A percentile compares a stretch with the other conserved stretches of the same genome.
Evolutionary conservation across 2,329 filamentous ascomycete species (phyloP).

Genomic region (Lachnellula hyalina): DNA sequence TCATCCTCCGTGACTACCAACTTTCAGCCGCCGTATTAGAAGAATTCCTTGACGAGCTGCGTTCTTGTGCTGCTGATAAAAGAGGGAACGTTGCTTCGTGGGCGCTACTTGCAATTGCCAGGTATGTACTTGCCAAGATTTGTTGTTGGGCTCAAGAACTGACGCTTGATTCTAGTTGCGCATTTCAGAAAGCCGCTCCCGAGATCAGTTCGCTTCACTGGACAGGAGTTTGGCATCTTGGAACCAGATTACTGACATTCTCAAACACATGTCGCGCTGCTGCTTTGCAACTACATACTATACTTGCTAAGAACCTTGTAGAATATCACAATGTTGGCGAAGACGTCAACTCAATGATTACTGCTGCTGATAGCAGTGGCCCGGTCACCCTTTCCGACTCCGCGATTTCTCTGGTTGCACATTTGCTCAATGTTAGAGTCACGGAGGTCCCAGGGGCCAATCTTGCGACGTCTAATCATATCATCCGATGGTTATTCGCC

Average conservation of each 20-base stretch:
- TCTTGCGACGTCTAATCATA: slow-evolving; percentile 61
- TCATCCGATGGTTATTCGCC: slow-evolving; percentile 76
- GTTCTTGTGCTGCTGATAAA: slow-evolving; percentile 62
- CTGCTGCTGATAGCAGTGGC: slow-evolving; percentile 74
- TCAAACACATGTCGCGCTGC: slow-evolving; percentile 69
- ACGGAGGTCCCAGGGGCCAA: slow-evolving; percentile 64
- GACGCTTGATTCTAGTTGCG: slow-evolving; percentile 37
- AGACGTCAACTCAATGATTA: slow-evolving; percentile 66
- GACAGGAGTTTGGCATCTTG: slow-evolving; percentile 71
- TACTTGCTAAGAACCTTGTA: slow-evolving; percentile 63
- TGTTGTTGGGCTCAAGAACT: slow-evolving; percentile 2
- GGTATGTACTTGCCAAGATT: slow-evolving; percentile 46
- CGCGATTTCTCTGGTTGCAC: slow-evolving; percentile 66
- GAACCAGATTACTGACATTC: slow-evolving; percentile 64
- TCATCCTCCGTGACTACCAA: slow-evolving; percentile 40
- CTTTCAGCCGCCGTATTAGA: slow-evolving; percentile 47
- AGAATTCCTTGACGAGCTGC: slow-evolving; percentile 53
- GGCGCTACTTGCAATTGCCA: slow-evolving; percentile 77
- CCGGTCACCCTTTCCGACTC: slow-evolving; percentile 76
- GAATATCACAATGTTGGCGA: slow-evolving; percentile 62
- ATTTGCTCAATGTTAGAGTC: slow-evolving; percentile 61
- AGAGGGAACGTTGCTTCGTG: slow-evolving; percentile 63
- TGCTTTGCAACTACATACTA: slow-evolving; percentile 60
- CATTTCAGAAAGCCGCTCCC: slow-evolving; percentile 38
- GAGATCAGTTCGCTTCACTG: slow-evolving; percentile 46